Evolutionary conservation across 345 rosid genomes (phyloP).

Genomic region (Populus tremula): DNA sequence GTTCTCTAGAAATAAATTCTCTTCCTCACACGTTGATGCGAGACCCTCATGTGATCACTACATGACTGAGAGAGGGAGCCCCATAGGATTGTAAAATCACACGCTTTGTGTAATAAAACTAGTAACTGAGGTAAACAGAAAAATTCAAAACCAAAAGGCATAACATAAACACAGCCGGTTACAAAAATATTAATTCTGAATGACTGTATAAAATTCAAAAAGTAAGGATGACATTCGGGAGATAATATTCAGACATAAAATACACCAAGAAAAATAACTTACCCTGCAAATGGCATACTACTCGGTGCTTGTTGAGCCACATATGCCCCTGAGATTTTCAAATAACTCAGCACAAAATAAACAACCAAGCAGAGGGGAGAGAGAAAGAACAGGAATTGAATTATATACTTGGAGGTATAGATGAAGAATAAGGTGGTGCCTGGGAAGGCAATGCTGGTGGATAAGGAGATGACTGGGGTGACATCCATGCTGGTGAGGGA

Average conservation of each 20-base stretch:
- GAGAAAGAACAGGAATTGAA: not conserved
- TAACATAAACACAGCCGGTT: too few relatives aligned
- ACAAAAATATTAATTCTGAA: not conserved
- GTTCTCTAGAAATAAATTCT: too few relatives aligned
- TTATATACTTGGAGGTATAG: constrained; percentile 68
- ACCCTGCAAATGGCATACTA: constrained; percentile 55
- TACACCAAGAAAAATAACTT: constrained; percentile 9
- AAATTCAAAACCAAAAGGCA: too few relatives aligned
- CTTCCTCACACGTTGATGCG: too few relatives aligned
- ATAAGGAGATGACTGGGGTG: constrained; percentile 40
- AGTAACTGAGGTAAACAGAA: too few relatives aligned
- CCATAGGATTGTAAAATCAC: too few relatives aligned
- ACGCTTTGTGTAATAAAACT: too few relatives aligned
- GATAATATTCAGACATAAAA: not conserved
- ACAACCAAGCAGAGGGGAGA: not conserved
- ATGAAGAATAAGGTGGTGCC: constrained; percentile 30
- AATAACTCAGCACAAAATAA: constrained; percentile 2
- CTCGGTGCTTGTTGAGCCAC: constrained; percentile 50
- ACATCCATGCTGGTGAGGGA: constrained; percentile 48
- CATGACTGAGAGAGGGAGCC: too few relatives aligned
- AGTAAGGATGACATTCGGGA: not conserved
- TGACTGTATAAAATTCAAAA: not conserved
- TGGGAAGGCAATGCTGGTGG: constrained; percentile 46
- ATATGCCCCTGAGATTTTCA: constrained; percentile 52
- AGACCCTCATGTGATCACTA: too few relatives aligned